Evolutionary conservation across 2,329 filamentous ascomycete species (phyloP).

Genomic region (Fusarium xyrophilum): DNA sequence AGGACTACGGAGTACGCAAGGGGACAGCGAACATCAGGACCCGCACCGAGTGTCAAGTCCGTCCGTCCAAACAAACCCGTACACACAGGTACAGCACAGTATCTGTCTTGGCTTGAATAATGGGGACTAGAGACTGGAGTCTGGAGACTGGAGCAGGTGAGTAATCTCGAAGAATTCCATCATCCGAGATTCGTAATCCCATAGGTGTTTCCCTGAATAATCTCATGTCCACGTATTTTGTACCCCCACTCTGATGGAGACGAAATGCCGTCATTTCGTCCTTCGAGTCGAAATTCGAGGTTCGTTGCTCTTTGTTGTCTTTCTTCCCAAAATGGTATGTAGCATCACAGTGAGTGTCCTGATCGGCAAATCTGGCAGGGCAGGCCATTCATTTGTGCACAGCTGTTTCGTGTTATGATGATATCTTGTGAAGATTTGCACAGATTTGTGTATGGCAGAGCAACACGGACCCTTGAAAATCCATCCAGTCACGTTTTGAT

Average conservation of each 20-base stretch:
- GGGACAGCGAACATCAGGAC: slow-evolving; percentile 23
- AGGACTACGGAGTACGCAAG: slow-evolving; percentile 22
- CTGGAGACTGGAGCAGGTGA: neutral
- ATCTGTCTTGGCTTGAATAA: slow-evolving; percentile 1
- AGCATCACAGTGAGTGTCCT: slow-evolving; percentile 4
- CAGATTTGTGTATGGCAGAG: slow-evolving; percentile 26
- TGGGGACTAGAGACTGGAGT: neutral
- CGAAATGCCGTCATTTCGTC: slow-evolving; percentile 20
- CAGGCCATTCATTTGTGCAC: slow-evolving; percentile 8
- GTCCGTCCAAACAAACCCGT: neutral
- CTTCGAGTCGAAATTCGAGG: slow-evolving; percentile 12
- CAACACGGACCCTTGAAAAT: slow-evolving; percentile 17
- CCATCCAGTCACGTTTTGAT: slow-evolving; percentile 21
- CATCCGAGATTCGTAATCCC: slow-evolving; percentile 26
- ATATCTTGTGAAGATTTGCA: slow-evolving; percentile 18
- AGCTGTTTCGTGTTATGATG: slow-evolving; percentile 7
- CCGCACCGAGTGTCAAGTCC: slow-evolving; percentile 18
- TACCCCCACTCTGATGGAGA: slow-evolving; percentile 7
- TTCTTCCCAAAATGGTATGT: slow-evolving; percentile 18
- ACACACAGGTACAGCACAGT: slow-evolving; percentile 1
- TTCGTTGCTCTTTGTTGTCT: slow-evolving; percentile 27
- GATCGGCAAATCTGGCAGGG: neutral
- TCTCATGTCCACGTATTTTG: slow-evolving; percentile 8
- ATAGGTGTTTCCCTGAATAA: neutral
- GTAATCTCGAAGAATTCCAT: slow-evolving; percentile 20